phyloP scores from a whole-genome alignment of 148 eudicot genomes.

The Vaccinium macrocarpon region DNA sequence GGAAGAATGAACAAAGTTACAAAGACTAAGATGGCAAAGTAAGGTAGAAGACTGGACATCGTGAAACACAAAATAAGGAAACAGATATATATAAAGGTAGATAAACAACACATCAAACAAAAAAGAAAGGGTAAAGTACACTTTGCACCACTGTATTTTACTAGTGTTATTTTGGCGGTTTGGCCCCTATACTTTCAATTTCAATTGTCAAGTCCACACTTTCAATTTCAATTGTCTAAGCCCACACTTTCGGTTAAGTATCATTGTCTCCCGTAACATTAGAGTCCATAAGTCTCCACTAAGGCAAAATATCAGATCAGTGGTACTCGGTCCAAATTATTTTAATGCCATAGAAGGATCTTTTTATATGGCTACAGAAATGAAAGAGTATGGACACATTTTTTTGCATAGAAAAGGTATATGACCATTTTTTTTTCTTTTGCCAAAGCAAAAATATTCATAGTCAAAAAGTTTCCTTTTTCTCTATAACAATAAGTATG shows the following conservation, averaged over 20 bases:
- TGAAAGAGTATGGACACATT: neutral
- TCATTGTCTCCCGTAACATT: neutral
- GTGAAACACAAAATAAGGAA: constrained; percentile 1
- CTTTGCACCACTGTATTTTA: neutral
- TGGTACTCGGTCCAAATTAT: neutral
- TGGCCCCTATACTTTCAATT: neutral
- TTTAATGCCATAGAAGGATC: neutral
- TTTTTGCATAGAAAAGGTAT: neutral
- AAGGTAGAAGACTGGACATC: neutral
- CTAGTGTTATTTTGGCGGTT: neutral
- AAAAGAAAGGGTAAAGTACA: neutral
- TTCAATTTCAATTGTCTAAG: neutral
- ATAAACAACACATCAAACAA: neutral
- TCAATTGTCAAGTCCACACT: neutral
- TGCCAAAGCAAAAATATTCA: neutral
- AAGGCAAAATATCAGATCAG: neutral
- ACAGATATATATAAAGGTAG: neutral
- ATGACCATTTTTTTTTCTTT: neutral
- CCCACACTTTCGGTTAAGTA: neutral
- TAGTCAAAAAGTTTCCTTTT: neutral
- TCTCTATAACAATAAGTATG: neutral
- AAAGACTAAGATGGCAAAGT: neutral
- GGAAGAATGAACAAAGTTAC: neutral
- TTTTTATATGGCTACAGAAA: neutral
- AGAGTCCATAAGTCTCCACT: neutral